phyloP scores from a whole-genome alignment of 164 flowering plant species.

The Aristolochia californica region DNA sequence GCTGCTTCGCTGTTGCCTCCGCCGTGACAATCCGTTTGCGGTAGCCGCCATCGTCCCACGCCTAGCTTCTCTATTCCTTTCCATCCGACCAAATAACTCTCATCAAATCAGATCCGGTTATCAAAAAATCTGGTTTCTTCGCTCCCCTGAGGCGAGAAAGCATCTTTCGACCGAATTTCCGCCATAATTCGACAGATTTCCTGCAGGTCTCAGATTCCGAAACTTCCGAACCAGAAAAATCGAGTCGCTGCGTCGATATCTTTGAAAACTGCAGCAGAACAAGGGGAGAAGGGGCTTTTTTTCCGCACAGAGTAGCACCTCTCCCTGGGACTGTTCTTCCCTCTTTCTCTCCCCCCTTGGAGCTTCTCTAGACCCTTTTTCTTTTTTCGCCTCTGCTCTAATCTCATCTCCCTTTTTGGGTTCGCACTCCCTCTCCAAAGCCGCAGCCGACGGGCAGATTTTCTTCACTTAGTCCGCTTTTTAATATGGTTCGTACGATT shows the following conservation, averaged over 20 bases:
- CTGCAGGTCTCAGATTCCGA: slow-evolving; percentile 1
- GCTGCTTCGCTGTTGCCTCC: slow-evolving; percentile 61
- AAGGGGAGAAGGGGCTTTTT: slow-evolving; percentile 3
- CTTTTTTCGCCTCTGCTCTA: slow-evolving; percentile 3
- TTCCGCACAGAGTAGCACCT: background rate
- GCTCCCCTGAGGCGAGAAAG: background rate
- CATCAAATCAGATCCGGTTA: slow-evolving; percentile 11
- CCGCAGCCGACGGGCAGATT: slow-evolving; percentile 36
- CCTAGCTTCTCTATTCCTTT: slow-evolving; percentile 70
- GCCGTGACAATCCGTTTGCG: slow-evolving; percentile 52
- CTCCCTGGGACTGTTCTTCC: slow-evolving; percentile 11
- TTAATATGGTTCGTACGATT: slow-evolving; percentile 15
- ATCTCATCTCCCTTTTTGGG: slow-evolving; percentile 28
- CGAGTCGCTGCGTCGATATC: background rate
- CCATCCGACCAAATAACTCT: slow-evolving; percentile 34
- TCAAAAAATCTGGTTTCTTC: background rate
- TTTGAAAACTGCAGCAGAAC: background rate
- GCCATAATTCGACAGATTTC: slow-evolving; percentile 8
- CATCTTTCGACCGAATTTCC: slow-evolving; percentile 8
- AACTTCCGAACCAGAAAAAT: background rate
- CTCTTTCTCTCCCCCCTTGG: slow-evolving; percentile 1
- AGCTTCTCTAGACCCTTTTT: slow-evolving; percentile 5
- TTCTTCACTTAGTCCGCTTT: background rate
- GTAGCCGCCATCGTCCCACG: slow-evolving; percentile 44
- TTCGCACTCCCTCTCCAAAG: slow-evolving; percentile 33